A percentile compares a stretch with the other conserved stretches of the same genome.
phyloP scores from a whole-genome alignment of 2,329 filamentous ascomycete genomes.

The Trichoderma aggressivum region DNA sequence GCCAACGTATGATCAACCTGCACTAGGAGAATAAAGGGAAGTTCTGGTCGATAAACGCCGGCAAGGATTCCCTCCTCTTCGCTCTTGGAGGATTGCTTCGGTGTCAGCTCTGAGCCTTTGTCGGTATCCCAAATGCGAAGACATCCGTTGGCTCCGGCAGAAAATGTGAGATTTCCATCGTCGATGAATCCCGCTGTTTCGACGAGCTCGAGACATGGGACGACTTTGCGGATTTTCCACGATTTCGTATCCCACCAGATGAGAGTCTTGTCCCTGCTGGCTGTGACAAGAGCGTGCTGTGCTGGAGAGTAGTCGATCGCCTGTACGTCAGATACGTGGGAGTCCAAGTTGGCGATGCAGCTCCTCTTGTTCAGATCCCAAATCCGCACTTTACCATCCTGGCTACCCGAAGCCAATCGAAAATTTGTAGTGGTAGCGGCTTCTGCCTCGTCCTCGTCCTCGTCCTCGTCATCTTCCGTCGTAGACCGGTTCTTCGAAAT shows the following conservation, averaged over 20 bases:
- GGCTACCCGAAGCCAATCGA: constrained; percentile 82
- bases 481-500: constrained; percentile 33
- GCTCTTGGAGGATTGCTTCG: constrained; percentile 60
- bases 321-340: constrained; percentile 93
- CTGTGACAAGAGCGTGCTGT: constrained; percentile 75
- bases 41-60: constrained; percentile 60
- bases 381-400: constrained; percentile 87
- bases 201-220: constrained; percentile 80
- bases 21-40: constrained; percentile 73
- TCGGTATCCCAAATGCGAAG: constrained; percentile 80
- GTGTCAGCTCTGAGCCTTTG: constrained; percentile 73
- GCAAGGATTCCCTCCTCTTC: constrained; percentile 68
- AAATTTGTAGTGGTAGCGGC: constrained; percentile 56
- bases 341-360: constrained; percentile 74
- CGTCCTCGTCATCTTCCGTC: constrained; percentile 35
- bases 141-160: constrained; percentile 78
- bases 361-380: constrained; percentile 88
- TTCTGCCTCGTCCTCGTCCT: constrained; percentile 38
- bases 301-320: constrained; percentile 75
- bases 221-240: constrained; percentile 78
- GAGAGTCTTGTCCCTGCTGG: constrained; percentile 87
- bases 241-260: constrained; percentile 85
- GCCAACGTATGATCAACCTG: constrained; percentile 87
- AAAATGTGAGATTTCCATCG: constrained; percentile 70
- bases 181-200: constrained; percentile 79